Percentiles rank a stretch among this genome's conserved stretches.
Conservation (phyloP, 23 red algal species). For the Gracilaria domingensis region DNA sequence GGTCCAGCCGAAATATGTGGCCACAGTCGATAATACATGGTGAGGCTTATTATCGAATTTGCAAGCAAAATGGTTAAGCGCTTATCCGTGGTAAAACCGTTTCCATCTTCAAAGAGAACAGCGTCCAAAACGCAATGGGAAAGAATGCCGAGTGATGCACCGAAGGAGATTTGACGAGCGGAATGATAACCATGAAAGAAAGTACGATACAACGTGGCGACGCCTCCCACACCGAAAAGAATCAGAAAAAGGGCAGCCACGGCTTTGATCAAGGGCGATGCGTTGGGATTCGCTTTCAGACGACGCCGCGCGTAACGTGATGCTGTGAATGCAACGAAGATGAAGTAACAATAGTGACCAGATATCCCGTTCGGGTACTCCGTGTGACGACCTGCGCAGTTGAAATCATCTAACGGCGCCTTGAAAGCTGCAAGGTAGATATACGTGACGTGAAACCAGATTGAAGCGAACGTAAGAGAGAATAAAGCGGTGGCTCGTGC, state of each 20-base stretch:
- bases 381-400: slow-evolving; percentile 65
- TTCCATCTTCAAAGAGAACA: slow-evolving; percentile 46
- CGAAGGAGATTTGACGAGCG: slow-evolving; percentile 74
- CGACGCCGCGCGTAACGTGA: slow-evolving; percentile 14
- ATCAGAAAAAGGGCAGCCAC: slow-evolving; percentile 24
- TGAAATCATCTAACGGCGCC: slow-evolving; percentile 75
- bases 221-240: slow-evolving; percentile 49
- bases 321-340: slow-evolving; percentile 72
- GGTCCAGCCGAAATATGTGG: slow-evolving; percentile 52
- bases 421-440: slow-evolving; percentile 71
- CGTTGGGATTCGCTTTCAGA: slow-evolving; percentile 30
- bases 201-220: slow-evolving; percentile 83
- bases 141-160: slow-evolving; percentile 57
- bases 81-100: slow-evolving; percentile 5
- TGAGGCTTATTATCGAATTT: slow-evolving; percentile 37
- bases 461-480: slow-evolving; percentile 60
- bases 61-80: slow-evolving; percentile 39
- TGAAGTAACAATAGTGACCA: slow-evolving; percentile 93
- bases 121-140: slow-evolving; percentile 64
- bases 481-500: slow-evolving; percentile 55
- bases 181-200: slow-evolving; percentile 94
- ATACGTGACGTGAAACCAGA: slow-evolving; percentile 94
- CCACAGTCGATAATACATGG: slow-evolving; percentile 54
- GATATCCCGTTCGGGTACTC: slow-evolving; percentile 85
- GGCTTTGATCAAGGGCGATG: slow-evolving; percentile 24